These are phyloP conservation scores for Euphrasia arctica DNA, from an alignment of 305 asterid genomes.

Conservation along the genomic window DNA sequence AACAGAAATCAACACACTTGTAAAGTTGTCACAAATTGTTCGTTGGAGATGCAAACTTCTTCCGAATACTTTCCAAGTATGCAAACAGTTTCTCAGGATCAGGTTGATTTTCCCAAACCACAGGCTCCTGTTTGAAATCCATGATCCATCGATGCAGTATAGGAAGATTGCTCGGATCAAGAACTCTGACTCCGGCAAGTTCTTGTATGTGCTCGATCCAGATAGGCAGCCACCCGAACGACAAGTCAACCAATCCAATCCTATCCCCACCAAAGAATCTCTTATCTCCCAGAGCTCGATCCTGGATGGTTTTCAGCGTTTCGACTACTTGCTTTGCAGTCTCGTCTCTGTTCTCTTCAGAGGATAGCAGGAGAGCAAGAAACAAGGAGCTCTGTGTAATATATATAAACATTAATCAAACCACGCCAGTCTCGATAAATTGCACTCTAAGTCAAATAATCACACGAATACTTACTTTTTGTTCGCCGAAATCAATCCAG, in stretches of 20 bases:
- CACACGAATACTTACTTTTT: conserved; percentile 23
- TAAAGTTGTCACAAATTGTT: not conserved
- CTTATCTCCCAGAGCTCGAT: conserved; percentile 42
- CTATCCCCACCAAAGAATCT: conserved; percentile 42
- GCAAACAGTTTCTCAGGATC: conserved; percentile 27
- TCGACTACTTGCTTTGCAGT: conserved; percentile 29
- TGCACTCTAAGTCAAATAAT: not conserved
- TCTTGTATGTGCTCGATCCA: too few species aligned
- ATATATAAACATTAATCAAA: too few species aligned
- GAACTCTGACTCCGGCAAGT: too few species aligned
- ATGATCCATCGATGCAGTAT: too few species aligned
- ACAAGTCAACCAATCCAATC: conserved; percentile 43
- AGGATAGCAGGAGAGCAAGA: not conserved
- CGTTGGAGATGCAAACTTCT: conserved; percentile 10
- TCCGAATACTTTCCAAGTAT: conserved; percentile 15
- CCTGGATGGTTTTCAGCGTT: conserved; percentile 34
- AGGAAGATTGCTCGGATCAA: too few species aligned
- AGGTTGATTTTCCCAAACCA: conserved; percentile 31
- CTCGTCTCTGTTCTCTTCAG: conserved; percentile 34
- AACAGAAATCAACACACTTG: not conserved
- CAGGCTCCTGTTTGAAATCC: conserved; percentile 4
- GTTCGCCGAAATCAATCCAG: conserved; percentile 40
- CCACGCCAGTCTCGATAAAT: too few species aligned
- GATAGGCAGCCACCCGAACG: too few species aligned
- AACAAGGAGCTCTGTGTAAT: too few species aligned